Conservation (phyloP, 2,329 filamentous ascomycete species). For the Fonsecaea pedrosoi region DNA sequence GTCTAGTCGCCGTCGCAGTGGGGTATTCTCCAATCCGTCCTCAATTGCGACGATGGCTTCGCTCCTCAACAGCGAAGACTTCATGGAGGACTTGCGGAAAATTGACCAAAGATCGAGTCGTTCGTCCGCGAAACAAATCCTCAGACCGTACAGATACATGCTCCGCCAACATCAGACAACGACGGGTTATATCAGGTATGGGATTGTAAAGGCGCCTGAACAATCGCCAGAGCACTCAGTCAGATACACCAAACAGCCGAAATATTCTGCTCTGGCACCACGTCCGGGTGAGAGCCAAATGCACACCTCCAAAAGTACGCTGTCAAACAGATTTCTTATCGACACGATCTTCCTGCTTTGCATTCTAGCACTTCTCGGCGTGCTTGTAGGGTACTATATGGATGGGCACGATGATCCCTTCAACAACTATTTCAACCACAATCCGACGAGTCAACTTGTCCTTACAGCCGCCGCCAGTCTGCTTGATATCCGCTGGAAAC, state of each 20-base stretch:
- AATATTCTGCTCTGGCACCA: conserved; percentile 3
- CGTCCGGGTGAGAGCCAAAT: not conserved
- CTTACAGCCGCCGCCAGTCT: conserved; percentile 25
- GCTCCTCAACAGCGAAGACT: conserved; percentile 21
- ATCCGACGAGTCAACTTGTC: conserved; percentile 21
- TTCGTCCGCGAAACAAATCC: not conserved
- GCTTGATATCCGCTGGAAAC: conserved; percentile 20
- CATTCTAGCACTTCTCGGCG: conserved; percentile 27
- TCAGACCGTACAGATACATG: conserved; percentile 20
- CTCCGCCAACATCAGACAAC: conserved; percentile 14
- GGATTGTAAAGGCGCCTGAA: conserved; percentile 18
- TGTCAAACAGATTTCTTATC: not conserved
- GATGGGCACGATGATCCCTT: conserved; percentile 19
- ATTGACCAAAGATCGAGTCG: conserved; percentile 16
- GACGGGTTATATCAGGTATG: conserved; percentile 20
- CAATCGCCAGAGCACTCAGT: not conserved
- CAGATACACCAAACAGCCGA: conserved; percentile 6
- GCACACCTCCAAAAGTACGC: conserved; percentile 1
- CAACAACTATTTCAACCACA: conserved; percentile 33
- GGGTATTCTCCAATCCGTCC: conserved; percentile 30
- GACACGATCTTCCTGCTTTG: conserved; percentile 25
- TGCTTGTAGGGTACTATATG: conserved; percentile 30
- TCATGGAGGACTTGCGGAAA: conserved; percentile 8
- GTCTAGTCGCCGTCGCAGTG: conserved; percentile 17
- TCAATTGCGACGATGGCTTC: conserved; percentile 30